A percentile compares a stretch with the other conserved stretches of the same genome.
phyloP scores from a whole-genome alignment of 1,139 yeast species.

The Zygoascus hellenicus region DNA sequence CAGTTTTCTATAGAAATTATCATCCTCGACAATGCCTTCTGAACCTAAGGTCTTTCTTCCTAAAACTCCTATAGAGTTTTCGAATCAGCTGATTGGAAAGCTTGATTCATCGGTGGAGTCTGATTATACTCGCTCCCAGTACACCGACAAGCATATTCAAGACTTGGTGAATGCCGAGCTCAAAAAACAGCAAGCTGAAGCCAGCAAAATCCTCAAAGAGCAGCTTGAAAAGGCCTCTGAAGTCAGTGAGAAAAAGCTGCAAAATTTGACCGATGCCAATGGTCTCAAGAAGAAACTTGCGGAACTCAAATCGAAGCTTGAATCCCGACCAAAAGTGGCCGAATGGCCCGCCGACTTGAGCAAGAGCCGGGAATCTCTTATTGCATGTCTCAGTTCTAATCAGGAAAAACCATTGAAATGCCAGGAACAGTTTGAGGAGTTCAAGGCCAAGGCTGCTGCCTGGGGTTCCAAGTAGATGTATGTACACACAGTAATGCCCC shows the following conservation, averaged over 20 bases:
- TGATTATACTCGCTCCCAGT: constrained; percentile 75
- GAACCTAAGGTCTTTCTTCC: constrained; percentile 40
- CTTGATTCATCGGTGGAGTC: constrained; percentile 69
- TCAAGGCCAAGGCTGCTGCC: constrained; percentile 38
- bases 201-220: constrained; percentile 49
- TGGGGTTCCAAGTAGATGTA: not conserved
- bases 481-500: not conserved
- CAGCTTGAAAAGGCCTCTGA: constrained; percentile 28
- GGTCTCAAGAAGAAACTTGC: constrained; percentile 38
- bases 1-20: no score
- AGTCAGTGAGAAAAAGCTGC: constrained; percentile 34
- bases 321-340: constrained; percentile 34
- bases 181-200: constrained; percentile 53
- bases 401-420: constrained; percentile 76
- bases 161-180: constrained; percentile 67
- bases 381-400: constrained; percentile 63
- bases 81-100: constrained; percentile 60
- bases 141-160: constrained; percentile 71
- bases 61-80: constrained; percentile 67
- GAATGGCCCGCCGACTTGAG: constrained; percentile 36
- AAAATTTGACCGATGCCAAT: constrained; percentile 28
- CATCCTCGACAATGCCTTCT: not conserved
- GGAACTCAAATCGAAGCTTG: constrained; percentile 39
- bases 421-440: constrained; percentile 75
- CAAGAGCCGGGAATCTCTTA: constrained; percentile 51